Evolutionary conservation across 2,329 filamentous ascomycete species (phyloP).

Genomic region (Alternaria angustiovoidea): DNA sequence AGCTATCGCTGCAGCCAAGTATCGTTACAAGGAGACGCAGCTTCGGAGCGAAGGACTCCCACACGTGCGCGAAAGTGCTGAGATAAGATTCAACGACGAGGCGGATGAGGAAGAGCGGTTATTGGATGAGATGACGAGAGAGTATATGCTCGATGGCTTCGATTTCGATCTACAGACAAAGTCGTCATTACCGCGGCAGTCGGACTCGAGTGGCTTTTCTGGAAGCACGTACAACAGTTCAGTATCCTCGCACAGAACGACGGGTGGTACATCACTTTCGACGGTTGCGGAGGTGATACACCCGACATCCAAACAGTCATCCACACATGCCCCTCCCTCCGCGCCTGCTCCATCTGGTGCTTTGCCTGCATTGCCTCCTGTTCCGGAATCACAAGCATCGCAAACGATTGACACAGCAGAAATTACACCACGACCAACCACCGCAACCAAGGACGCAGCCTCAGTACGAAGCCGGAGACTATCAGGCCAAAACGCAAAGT

Average conservation of each 20-base stretch:
- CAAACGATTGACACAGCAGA: slow-evolving; percentile 36
- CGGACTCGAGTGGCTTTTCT: slow-evolving; percentile 82
- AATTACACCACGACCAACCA: slow-evolving; percentile 38
- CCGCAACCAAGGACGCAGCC: slow-evolving; percentile 37
- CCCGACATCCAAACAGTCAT: slow-evolving; percentile 46
- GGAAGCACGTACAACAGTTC: slow-evolving; percentile 83
- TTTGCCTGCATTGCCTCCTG: slow-evolving; percentile 39
- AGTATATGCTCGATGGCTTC: slow-evolving; percentile 84
- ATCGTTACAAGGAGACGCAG: slow-evolving; percentile 61
- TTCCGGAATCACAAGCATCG: slow-evolving; percentile 41
- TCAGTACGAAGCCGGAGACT: slow-evolving; percentile 78
- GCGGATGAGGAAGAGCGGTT: slow-evolving; percentile 61
- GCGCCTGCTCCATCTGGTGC: slow-evolving; percentile 42
- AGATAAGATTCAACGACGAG: slow-evolving; percentile 47
- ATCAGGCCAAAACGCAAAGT: slow-evolving; percentile 80
- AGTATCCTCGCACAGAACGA: slow-evolving; percentile 74
- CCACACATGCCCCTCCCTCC: slow-evolving; percentile 40
- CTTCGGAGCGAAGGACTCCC: slow-evolving; percentile 58
- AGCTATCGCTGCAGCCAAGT: slow-evolving; percentile 66
- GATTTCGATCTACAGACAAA: slow-evolving; percentile 75
- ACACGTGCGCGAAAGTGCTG: slow-evolving; percentile 49
- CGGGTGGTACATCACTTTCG: slow-evolving; percentile 72
- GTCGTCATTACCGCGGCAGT: slow-evolving; percentile 76
- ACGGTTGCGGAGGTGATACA: slow-evolving; percentile 72
- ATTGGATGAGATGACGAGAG: slow-evolving; percentile 86